Evolutionary conservation across 345 rosid species (phyloP), one percentile per base, ranked within the genome.

Genomic region (Noccaea bulbosa): DNA sequence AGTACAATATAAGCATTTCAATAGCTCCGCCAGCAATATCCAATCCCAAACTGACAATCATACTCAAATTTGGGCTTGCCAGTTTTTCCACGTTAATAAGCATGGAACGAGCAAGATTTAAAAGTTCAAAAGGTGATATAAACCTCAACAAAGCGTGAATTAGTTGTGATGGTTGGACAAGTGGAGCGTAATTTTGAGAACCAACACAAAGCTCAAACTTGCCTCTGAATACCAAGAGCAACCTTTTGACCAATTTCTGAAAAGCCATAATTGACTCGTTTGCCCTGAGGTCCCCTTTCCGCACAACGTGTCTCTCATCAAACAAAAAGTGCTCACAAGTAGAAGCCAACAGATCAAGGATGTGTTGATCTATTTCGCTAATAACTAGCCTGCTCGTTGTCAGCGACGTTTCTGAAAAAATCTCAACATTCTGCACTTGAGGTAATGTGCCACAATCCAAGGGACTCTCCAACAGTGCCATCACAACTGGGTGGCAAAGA

Each of bases 121-220:
- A 83, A 70, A 91, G 84, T 72, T 87, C 73, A 52, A 86, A 80
- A n/a, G 97, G 99, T 46, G 95, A 85, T 47, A 85, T 69, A 72
- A 80, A 83, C 52, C 71, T 78, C 72, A 78, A 65, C 70, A 94
- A 69, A 76, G 83, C 65, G 81, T 84, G 86, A 55, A 89, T 45
- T 46, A 86, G 68, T 64, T 80, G 79, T 80, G 84, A 81, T 63
- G 78, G 65, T 73, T 85, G 89, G 58, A 84, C 83, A 67, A 89
- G 78, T 37, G 83, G 71, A 56, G 57, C 52, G 44, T 78, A 73
- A 69, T 75, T 78, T 67, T 78, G 85, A 65, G 78, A 74, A 56
- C 65, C 70, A 66, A 74, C 74, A 80, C 86, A 89, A 70, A 77
- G 57, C 58, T 85, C 81, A 71, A 87, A 58, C 81, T 75, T 80